These are phyloP conservation scores for Pseudoscleropodium purum DNA, from an alignment of 225 moss, liverwort and hornwort genomes.

Conservation along the genomic window DNA sequence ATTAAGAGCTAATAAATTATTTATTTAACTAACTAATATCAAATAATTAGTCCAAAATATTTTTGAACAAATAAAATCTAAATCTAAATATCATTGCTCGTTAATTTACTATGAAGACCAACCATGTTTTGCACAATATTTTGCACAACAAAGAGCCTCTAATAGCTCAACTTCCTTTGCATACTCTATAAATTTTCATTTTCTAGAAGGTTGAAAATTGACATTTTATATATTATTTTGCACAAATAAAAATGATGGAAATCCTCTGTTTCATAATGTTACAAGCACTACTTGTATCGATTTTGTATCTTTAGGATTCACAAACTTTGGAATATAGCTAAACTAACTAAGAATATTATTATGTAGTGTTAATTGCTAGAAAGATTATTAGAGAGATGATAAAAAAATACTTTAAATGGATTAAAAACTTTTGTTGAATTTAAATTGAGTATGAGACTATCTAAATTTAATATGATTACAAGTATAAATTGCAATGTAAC, in stretches of 20 bases:
- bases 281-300: neutral
- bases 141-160: neutral
- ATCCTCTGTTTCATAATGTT: neutral
- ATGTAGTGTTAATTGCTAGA: no score
- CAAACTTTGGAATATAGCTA: neutral
- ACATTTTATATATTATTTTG: no score
- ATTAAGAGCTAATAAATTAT: accelerated
- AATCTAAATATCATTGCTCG: no score
- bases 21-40: no score
- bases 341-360: neutral
- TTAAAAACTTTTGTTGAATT: neutral
- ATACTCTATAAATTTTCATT: neutral
- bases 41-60: neutral
- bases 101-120: neutral
- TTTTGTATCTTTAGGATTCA: neutral
- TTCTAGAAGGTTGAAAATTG: neutral
- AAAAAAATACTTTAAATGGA: neutral
- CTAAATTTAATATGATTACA: neutral
- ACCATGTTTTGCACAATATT: neutral
- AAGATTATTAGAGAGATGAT: no score
- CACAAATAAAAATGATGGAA: neutral
- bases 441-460: neutral
- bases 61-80: neutral
- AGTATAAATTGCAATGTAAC: neutral
- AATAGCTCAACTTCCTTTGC: accelerated